Base-by-base conservation (phyloP, 768 basidiomycete species). In the Heimioporus sp. region DNA sequence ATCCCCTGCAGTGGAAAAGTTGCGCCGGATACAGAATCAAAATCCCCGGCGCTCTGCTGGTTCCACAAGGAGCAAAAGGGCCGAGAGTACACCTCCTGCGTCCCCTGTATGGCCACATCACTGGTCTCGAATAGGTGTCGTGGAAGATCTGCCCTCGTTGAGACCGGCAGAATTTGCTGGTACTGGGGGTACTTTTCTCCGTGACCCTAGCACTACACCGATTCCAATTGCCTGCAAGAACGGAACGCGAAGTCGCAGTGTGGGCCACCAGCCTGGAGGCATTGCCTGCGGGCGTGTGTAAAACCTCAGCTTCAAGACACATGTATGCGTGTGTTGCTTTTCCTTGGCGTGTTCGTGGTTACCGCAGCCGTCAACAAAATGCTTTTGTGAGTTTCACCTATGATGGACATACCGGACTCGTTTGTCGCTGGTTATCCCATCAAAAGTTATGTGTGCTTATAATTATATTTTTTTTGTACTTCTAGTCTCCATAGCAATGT, bases 11-110 rank as follows among this genome's bases (percentile, higher is more conserved):
- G n/a, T 51, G 17, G 55, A 65, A 42, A 50, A 48, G 20, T 35
- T 68, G 36, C 65, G 61, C 44, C 58, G 43, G 49, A 52, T 68
- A 44, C 66, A 59, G 19, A 45, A 39, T 4, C 44, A 20, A 41
- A 36, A 16, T 10, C 10, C 17, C 4, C 32, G 24, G 2, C 35
- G 2, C n/a, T 40, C 37, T 45, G 39, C 32, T 35, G 40, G 44
- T 28, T 36, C 31, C 1, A 43, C 45, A 10, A n/a, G 30, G 21
- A 37, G 40, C 8, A 67, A 65, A 47, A 57, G 67, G 31, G 59
- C 68, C 44, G 67, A 67, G 51, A 68, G 67, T 10, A 65, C 67
- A 5, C 67, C 67, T 0, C 59, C 67, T 11, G 66, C 63, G 5
- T 55, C 66, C 9, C 54, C 60, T 17, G 56, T 28, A 13, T 70